These are phyloP conservation scores for Russula sp. DNA, from an alignment of 768 basidiomycete genomes.

Conservation along the genomic window DNA sequence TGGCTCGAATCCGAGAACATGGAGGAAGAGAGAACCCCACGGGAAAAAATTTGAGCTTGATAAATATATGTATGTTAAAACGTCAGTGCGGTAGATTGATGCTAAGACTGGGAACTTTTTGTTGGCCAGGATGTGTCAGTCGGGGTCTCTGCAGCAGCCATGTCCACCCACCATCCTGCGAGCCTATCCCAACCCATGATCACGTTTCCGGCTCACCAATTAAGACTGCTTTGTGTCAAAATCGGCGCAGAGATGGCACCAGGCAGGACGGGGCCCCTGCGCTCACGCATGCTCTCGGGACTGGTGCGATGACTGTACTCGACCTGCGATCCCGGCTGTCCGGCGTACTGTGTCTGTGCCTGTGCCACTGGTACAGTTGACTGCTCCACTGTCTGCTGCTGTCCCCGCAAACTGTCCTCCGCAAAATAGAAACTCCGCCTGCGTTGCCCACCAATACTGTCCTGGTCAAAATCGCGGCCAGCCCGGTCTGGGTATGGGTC, in stretches of 20 bases:
- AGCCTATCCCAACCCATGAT: not conserved
- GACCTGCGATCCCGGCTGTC: conserved; percentile 26
- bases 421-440: conserved; percentile 81
- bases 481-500: conserved; percentile 43
- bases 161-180: not conserved
- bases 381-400: not conserved
- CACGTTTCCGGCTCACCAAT: conserved; percentile 48
- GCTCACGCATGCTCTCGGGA: conserved; percentile 42
- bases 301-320: conserved; percentile 31
- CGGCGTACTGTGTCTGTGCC: conserved; percentile 38
- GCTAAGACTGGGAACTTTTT: conserved; percentile 1
- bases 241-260: conserved; percentile 68
- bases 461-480: conserved; percentile 72
- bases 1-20: not conserved
- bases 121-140: not conserved
- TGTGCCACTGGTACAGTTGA: not conserved
- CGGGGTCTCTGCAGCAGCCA: not conserved
- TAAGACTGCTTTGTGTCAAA: conserved; percentile 75
- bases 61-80: not conserved
- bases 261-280: conserved; percentile 47
- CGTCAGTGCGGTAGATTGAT: not conserved
- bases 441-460: conserved; percentile 64
- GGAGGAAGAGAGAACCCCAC: not conserved
- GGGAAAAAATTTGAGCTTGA: not conserved
- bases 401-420: conserved; percentile 62